phyloP scores from a whole-genome alignment of 345 rosid genomes.

The Durio zibethinus region DNA sequence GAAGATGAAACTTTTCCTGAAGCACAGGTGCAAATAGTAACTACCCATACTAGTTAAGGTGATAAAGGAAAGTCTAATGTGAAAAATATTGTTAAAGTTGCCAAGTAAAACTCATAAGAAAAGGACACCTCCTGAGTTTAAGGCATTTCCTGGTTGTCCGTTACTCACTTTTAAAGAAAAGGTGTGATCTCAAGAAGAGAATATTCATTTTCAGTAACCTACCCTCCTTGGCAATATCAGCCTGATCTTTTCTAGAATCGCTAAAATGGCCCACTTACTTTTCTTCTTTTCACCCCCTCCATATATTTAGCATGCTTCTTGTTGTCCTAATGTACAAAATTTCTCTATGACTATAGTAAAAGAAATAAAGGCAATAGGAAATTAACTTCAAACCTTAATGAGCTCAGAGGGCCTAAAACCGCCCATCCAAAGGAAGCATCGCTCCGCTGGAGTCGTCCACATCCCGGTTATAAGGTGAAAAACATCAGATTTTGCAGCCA shows the following conservation, averaged over 20 bases:
- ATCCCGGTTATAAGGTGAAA: constrained; percentile 84
- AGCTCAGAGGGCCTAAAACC: constrained; percentile 94
- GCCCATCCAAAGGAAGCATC: constrained; percentile 98
- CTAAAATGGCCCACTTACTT: neutral
- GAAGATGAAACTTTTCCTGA: neutral
- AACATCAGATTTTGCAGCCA: constrained; percentile 75
- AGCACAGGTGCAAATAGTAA: neutral
- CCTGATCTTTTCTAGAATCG: neutral
- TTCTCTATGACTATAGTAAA: neutral
- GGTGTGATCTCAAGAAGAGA: no score
- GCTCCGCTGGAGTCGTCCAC: constrained; percentile 89
- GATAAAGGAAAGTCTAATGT: no score
- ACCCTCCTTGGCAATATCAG: neutral
- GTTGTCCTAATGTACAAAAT: neutral
- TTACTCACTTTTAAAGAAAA: no score
- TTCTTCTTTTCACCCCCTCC: neutral
- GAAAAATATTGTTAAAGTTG: no score
- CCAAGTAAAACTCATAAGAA: no score
- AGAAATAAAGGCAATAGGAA: neutral
- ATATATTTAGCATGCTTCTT: neutral
- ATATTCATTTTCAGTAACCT: no score
- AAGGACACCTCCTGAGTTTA: no score
- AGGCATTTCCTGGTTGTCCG: no score
- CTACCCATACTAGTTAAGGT: no score
- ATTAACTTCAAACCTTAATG: constrained; percentile 55